Conservation (phyloP, 2,329 filamentous ascomycete genomes). For the Botrytis medusae region DNA sequence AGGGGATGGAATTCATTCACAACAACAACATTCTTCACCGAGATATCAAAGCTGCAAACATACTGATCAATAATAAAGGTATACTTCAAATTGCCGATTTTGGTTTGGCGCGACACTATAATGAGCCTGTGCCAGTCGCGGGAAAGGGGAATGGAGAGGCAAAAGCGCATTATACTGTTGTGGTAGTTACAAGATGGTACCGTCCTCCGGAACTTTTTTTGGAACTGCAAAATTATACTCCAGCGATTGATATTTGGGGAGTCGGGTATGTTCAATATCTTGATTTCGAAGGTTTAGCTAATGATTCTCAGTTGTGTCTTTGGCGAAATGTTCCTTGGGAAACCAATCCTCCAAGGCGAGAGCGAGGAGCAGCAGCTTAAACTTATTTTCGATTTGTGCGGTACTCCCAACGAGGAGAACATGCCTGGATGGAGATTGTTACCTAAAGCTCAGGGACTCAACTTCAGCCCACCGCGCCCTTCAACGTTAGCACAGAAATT, state of each 20-base stretch:
- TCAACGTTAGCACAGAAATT: slow-evolving; percentile 73
- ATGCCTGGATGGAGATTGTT: slow-evolving; percentile 91
- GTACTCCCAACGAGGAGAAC: slow-evolving; percentile 80
- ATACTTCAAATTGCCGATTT: slow-evolving; percentile 97
- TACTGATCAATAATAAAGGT: slow-evolving; percentile 92
- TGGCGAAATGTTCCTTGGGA: slow-evolving; percentile 93
- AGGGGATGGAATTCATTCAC: slow-evolving; percentile 88
- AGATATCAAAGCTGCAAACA: slow-evolving; percentile 98
- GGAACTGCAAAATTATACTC: slow-evolving; percentile 87
- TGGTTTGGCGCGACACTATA: slow-evolving; percentile 88
- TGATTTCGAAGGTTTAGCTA: slow-evolving; percentile 30
- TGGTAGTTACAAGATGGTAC: slow-evolving; percentile 98
- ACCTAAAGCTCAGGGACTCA: slow-evolving; percentile 76
- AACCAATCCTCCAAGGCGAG: slow-evolving; percentile 87
- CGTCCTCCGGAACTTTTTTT: slow-evolving; percentile 89
- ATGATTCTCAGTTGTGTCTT: slow-evolving; percentile 74
- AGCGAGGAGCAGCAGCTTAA: slow-evolving; percentile 88
- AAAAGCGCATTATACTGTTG: slow-evolving; percentile 86
- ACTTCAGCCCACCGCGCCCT: slow-evolving; percentile 54
- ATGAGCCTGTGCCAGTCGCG: slow-evolving; percentile 74
- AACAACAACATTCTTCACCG: slow-evolving; percentile 87
- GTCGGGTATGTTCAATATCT: slow-evolving; percentile 68
- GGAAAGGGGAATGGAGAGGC: slow-evolving; percentile 83
- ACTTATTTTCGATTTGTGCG: slow-evolving; percentile 90
- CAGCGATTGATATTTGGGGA: slow-evolving; percentile 97